Evolutionary conservation across 2,329 filamentous ascomycete genomes (phyloP).

Genomic region (Orbilia javanica): DNA sequence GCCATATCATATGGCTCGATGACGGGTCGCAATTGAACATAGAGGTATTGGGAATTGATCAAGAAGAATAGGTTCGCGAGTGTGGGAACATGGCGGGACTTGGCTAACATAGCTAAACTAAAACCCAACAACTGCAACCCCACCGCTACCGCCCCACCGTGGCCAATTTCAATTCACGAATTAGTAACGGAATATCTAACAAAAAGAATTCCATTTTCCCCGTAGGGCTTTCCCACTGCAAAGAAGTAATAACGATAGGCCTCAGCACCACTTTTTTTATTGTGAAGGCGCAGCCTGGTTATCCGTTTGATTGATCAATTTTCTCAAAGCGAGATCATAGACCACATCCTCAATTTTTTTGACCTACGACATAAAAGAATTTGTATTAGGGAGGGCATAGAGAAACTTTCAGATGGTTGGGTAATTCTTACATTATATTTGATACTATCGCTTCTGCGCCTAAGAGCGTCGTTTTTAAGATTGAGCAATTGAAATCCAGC

Average conservation of each 20-base stretch:
- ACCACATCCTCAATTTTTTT: constrained; percentile 99
- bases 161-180: neutral
- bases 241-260: no score
- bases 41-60: constrained; percentile 19
- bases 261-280: neutral
- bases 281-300: constrained; percentile 60
- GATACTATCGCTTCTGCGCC: constrained; percentile 89
- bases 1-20: constrained; percentile 24
- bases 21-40: constrained; percentile 5
- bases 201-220: no score
- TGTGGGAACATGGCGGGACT: neutral
- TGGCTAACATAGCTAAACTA: constrained; percentile 1
- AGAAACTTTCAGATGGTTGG: constrained; percentile 2
- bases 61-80: constrained; percentile 21
- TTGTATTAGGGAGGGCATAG: neutral
- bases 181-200: no score
- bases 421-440: constrained; percentile 79
- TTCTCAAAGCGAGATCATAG: constrained; percentile 90
- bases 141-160: neutral
- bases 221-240: no score
- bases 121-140: constrained; percentile 20
- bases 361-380: constrained; percentile 70
- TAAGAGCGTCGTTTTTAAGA: constrained; percentile 91
- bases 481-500: constrained; percentile 97
- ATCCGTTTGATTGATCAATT: constrained; percentile 73